A percentile compares a stretch with the other conserved stretches of the same genome.
Conservation (phyloP, 192 early-diverging fungal species). For the Pilobolus umbonatus region DNA sequence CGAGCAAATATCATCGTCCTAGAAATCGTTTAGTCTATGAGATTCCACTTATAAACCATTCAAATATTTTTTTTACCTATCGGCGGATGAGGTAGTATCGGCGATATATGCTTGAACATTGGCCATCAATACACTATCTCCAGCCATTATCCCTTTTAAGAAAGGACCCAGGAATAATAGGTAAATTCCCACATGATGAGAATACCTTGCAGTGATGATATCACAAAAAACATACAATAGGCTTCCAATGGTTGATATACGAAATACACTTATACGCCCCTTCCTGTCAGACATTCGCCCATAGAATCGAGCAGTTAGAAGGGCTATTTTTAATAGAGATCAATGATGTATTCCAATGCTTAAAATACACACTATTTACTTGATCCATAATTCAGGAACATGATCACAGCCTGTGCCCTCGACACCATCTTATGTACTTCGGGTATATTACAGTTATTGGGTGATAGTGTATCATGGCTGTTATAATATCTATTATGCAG, state of each 20-base stretch:
- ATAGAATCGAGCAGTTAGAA: slow-evolving; percentile 23
- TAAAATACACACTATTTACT: slow-evolving; percentile 3
- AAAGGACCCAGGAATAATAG: slow-evolving; percentile 33
- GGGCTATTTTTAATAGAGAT: slow-evolving; percentile 7
- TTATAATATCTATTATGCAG: slow-evolving; percentile 26
- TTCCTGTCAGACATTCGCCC: slow-evolving; percentile 31
- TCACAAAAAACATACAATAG: slow-evolving; percentile 16
- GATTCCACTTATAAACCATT: too few species aligned
- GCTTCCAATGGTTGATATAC: slow-evolving; percentile 21
- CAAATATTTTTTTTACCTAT: slow-evolving; percentile 7
- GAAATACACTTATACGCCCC: slow-evolving; percentile 23
- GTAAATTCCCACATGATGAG: slow-evolving; percentile 14
- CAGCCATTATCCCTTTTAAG: slow-evolving; percentile 24
- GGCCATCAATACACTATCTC: slow-evolving; percentile 21
- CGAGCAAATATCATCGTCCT: slow-evolving; percentile 13
- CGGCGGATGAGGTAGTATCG: slow-evolving; percentile 23
- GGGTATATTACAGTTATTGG: slow-evolving; percentile 31
- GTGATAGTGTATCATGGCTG: slow-evolving; percentile 6
- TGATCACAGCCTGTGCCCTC: slow-evolving; percentile 17
- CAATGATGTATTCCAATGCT: background rate
- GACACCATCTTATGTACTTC: slow-evolving; percentile 31
- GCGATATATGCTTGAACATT: slow-evolving; percentile 33
- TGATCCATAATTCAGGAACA: slow-evolving; percentile 15
- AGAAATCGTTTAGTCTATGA: too few species aligned
- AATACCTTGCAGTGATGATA: slow-evolving; percentile 20